phyloP scores from a whole-genome alignment of 2,329 filamentous ascomycete species.

The Colletotrichum sp. region DNA sequence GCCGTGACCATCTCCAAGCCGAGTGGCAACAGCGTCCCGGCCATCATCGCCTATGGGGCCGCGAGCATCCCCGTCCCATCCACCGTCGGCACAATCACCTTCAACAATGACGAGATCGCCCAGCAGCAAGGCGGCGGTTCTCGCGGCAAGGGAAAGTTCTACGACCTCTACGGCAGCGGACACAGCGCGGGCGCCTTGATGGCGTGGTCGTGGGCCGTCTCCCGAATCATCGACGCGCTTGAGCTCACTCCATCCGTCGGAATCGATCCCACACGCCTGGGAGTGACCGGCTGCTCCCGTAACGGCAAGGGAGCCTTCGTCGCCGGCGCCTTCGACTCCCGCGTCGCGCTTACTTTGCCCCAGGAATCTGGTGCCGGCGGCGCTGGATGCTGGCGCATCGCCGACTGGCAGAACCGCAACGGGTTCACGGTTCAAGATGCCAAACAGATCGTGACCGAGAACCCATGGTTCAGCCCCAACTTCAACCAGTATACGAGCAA shows the following conservation, averaged over 20 bases:
- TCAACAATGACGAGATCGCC: constrained; percentile 55
- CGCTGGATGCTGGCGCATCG: constrained; percentile 52
- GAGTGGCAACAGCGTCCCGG: constrained; percentile 45
- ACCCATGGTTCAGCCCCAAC: constrained; percentile 55
- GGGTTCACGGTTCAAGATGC: constrained; percentile 54
- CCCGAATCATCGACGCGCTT: constrained; percentile 52
- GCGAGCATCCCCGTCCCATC: constrained; percentile 50
- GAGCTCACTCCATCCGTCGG: constrained; percentile 39
- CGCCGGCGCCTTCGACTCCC: constrained; percentile 51
- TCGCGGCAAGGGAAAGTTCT: constrained; percentile 54
- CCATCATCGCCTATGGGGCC: constrained; percentile 52
- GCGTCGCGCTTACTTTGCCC: constrained; percentile 53
- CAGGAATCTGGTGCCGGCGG: constrained; percentile 56
- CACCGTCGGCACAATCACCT: constrained; percentile 51
- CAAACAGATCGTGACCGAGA: constrained; percentile 55
- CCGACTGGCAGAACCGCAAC: constrained; percentile 38
- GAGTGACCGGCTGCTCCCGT: constrained; percentile 55
- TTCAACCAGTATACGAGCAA: constrained; percentile 59
- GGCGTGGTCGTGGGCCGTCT: constrained; percentile 56
- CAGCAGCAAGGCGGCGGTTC: constrained; percentile 36
- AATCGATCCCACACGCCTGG: constrained; percentile 41
- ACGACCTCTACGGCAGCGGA: constrained; percentile 50
- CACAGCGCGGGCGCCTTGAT: constrained; percentile 51
- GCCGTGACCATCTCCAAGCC: constrained; percentile 31
- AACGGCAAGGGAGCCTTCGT: constrained; percentile 58